Evolutionary conservation across 345 rosid genomes (phyloP).

Genomic region (Lagerstroemia speciosa): DNA sequence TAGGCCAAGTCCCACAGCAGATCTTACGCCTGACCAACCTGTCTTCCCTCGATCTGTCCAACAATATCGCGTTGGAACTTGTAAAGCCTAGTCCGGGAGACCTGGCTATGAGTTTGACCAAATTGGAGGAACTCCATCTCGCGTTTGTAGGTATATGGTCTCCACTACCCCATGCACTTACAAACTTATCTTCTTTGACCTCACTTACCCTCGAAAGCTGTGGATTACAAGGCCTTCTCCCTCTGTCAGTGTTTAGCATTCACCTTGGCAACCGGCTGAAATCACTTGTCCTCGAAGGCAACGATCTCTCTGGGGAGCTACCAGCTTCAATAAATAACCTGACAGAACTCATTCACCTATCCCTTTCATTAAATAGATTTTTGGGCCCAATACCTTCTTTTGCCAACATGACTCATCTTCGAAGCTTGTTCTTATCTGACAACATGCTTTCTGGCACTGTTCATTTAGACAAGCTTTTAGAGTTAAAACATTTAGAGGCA

Average conservation of each 20-base stretch:
- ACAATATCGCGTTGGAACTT: accelerated
- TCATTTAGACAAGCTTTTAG: too few relatives aligned
- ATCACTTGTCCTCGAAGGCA: too few relatives aligned
- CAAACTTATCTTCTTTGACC: too few relatives aligned
- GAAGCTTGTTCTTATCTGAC: too few relatives aligned
- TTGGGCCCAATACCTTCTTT: slow-evolving; percentile 12
- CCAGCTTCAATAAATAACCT: too few relatives aligned
- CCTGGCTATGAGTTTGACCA: too few relatives aligned
- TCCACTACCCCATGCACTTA: background rate
- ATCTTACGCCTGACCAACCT: background rate
- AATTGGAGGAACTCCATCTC: slow-evolving; percentile 6
- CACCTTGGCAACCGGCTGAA: background rate
- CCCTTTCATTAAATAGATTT: background rate
- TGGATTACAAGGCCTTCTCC: slow-evolving; percentile 1
- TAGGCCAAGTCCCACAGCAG: background rate
- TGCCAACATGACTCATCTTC: background rate
- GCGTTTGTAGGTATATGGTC: background rate
- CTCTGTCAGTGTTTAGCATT: background rate
- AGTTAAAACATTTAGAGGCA: too few relatives aligned
- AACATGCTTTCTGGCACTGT: too few relatives aligned
- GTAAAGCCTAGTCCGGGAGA: too few relatives aligned
- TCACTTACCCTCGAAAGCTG: background rate
- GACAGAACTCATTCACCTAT: too few relatives aligned
- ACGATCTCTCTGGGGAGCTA: too few relatives aligned
- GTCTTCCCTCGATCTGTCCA: slow-evolving; percentile 1